Base-by-base conservation (phyloP, 2,329 filamentous ascomycete genomes). In the Drechslera avenae region DNA sequence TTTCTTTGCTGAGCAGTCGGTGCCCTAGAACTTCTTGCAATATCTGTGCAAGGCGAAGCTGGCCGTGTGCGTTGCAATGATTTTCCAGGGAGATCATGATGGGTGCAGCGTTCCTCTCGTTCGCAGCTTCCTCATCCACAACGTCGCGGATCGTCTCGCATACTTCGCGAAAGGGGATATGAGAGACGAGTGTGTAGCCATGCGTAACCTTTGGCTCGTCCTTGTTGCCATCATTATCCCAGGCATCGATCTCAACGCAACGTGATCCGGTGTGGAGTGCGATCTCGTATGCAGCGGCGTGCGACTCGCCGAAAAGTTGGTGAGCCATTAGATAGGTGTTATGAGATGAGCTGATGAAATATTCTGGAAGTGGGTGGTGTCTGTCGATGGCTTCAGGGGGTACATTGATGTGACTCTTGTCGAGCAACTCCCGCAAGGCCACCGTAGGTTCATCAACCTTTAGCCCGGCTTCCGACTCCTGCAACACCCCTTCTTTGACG, bases 201-300 rank as follows among this genome's bases (percentile, higher is more conserved):
- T 89, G 86, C 0, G 86, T 89, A 44, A 88, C 86, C 65, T 87
- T 88, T 3, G 86, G 86, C 67, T 88, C 86, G 8, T 84, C 78
- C 32, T 73, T 73, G 60, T 87, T 69, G 7, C 84, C 81, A 31
- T 81, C 76, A 39, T 86, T 79, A 61, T 89, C 86, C 87, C 86
- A 90, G 1, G 84, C 87, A 63, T 89, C 86, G 46, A 89, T 89
- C 72, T 90, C 87, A 31, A 90, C 86, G 60, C 87, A 90, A 5
- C 87, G 78, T 2, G 85, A 85, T 1, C 86, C 87, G 0, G 84
- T 82, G 23, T 73, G 75, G 13, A 90, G 74, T 0, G 85, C 84
- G 5, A 78, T 83, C 61, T 85, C 79, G 64, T 90, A 90, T 0
- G 85, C 86, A 3, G 78, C 75, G 6, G 84, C 84, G 2, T 81